Base-by-base conservation (phyloP, 1,139 yeast genomes). In the Taphrina confusa region DNA sequence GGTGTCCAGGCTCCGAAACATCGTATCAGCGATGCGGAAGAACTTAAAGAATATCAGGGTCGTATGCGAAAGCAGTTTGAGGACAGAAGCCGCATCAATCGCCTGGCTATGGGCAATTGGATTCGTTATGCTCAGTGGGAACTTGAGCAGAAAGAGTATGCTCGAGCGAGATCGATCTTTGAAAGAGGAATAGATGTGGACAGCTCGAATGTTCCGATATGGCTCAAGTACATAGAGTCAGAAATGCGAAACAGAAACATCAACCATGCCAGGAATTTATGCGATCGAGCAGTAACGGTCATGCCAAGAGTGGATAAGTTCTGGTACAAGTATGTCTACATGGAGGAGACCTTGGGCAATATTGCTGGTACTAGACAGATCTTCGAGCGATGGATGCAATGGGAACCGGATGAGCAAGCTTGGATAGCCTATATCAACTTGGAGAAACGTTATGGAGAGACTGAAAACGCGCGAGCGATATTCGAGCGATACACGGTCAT, bases 81-180 rank as follows among this genome's bases (percentile, higher is more conserved):
- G 72, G 86, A 85, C 67, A 95, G 91, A 22, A 73, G 92, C 57
- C 82, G 94, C 66, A 79, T 92, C 67, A 91, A 92, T 69, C 75
- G 95, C 63, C 79, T 85, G 39, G 90, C 90, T 68, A 79, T 80
- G 67, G 86, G 90, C 2, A 96, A 91, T 70, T 92, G 97, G 97
- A 78, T 89, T 71, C 77, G 97, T 58, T 92, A 92, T 71, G 97
- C 97, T 0, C 82, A 80, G 63, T 89, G 92, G 82, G 98, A 92
- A 71, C 72, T 83, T 12, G 87, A 85, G 4, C 91, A 88, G 68
- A 84, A 82, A 62, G 96, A 92, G 69, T 78, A 81, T 67, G 76
- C 78, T 8, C 71, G 84, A n/a, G 96, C 95, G 0, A 75, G 97
- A 61, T 88, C 96, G 0, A 78, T 92, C 11, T 87, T 85, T 73